Conservation (phyloP, 495 filamentous ascomycete species). For the Cladorrhinum samala region DNA sequence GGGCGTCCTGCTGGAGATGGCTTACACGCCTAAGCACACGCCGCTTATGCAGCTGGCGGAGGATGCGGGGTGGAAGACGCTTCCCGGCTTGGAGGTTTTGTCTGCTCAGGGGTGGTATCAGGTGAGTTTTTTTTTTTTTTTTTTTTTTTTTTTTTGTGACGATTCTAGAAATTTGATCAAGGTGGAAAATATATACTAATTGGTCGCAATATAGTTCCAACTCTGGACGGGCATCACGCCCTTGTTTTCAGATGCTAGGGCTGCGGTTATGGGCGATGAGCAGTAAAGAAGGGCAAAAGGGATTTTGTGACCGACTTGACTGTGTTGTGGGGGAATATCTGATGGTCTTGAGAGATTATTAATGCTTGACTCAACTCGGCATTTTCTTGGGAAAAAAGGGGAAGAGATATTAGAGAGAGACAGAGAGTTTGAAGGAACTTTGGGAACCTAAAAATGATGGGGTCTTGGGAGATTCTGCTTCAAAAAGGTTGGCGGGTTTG, state of each 20-base stretch:
- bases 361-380: too few species aligned
- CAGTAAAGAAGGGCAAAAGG: background rate
- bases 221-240: slow-evolving; percentile 76
- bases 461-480: too few species aligned
- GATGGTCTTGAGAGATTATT: too few species aligned
- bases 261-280: slow-evolving; percentile 38
- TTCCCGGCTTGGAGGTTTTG: slow-evolving; percentile 84
- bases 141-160: background rate
- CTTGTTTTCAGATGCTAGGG: slow-evolving; percentile 58
- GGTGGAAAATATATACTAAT: slow-evolving; percentile 1
- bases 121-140: slow-evolving; percentile 31
- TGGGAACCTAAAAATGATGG: too few species aligned
- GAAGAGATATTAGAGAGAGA: too few species aligned
- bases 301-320: too few species aligned
- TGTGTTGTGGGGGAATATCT: too few species aligned
- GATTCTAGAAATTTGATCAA: too few species aligned
- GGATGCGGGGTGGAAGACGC: slow-evolving; percentile 75
- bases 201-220: slow-evolving; percentile 49
- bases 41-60: slow-evolving; percentile 78
- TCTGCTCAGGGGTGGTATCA: slow-evolving; percentile 80
- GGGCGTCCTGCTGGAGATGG: slow-evolving; percentile 85
- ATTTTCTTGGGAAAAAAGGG: too few species aligned
- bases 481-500: too few species aligned
- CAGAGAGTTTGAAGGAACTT: too few species aligned
- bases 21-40: slow-evolving; percentile 83